Evolutionary conservation across 2,329 filamentous ascomycete species (phyloP).

Genomic region (Pyrenochaeta sp.): DNA sequence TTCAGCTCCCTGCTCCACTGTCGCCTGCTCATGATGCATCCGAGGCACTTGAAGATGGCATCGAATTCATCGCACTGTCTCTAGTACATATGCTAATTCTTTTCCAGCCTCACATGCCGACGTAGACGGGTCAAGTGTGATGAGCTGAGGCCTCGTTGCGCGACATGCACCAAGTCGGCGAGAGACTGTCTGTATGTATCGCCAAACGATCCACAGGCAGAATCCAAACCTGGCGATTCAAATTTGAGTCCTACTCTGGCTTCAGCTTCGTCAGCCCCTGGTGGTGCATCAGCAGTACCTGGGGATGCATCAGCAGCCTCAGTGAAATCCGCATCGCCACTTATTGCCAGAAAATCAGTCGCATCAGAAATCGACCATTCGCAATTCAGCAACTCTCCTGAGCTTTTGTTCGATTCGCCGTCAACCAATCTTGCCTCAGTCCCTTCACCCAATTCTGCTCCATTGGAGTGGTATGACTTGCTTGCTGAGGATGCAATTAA

Average conservation of each 20-base stretch:
- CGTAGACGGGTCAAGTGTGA: conserved; percentile 61
- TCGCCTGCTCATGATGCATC: neutral
- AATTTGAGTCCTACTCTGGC: conserved; percentile 15
- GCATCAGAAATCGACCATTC: conserved; percentile 27
- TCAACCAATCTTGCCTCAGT: conserved; percentile 41
- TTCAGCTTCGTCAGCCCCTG: conserved; percentile 22
- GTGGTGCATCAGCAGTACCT: conserved; percentile 11
- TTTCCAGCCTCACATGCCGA: conserved; percentile 52
- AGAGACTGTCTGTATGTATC: conserved; percentile 52
- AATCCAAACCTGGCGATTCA: conserved; percentile 16
- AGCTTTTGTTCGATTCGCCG: conserved; percentile 42
- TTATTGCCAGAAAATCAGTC: conserved; percentile 21
- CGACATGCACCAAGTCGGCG: conserved; percentile 53
- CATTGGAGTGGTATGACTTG: conserved; percentile 58
- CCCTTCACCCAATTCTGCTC: conserved; percentile 53
- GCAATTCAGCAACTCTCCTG: conserved; percentile 35
- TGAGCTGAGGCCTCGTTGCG: conserved; percentile 55
- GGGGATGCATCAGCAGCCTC: no score
- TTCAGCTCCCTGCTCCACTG: neutral
- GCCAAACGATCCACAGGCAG: conserved; percentile 12
- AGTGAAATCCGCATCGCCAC: conserved; percentile 25
- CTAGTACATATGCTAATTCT: neutral
- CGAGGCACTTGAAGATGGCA: no score
- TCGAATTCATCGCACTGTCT: neutral
- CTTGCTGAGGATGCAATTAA: conserved; percentile 54